These are phyloP conservation scores for Berkeleyomyces rouxiae DNA, from an alignment of 2,329 filamentous ascomycete genomes.

Conservation along the genomic window DNA sequence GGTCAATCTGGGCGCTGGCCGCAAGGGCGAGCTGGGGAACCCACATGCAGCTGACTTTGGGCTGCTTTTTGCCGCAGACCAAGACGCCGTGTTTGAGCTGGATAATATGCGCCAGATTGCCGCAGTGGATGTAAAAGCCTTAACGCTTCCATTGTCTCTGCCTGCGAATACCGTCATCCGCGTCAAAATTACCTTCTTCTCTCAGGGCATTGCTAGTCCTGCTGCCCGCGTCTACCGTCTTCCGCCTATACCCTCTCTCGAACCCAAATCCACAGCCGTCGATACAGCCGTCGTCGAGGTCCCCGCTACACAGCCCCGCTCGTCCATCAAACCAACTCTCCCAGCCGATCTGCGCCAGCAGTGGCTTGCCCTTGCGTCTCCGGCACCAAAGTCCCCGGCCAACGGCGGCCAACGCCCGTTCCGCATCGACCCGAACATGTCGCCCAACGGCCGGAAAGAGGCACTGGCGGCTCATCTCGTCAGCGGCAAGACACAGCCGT, in stretches of 20 bases:
- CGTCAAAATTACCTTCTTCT: conserved; percentile 48
- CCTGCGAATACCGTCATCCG: conserved; percentile 30
- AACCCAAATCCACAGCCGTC: conserved; percentile 8
- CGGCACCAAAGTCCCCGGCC: conserved; percentile 13
- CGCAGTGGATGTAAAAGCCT: not conserved
- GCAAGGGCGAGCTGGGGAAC: conserved; percentile 66
- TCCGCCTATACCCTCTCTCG: conserved; percentile 28
- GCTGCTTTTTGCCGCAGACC: conserved; percentile 32
- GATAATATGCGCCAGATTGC: conserved; percentile 12
- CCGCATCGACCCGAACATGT: not conserved
- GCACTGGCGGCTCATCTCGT: conserved; percentile 33
- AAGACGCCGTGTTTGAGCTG: conserved; percentile 7
- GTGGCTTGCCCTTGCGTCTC: conserved; percentile 46
- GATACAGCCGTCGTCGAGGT: conserved; percentile 24
- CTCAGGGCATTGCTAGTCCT: conserved; percentile 51
- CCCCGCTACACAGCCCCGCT: conserved; percentile 29
- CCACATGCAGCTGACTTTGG: conserved; percentile 80
- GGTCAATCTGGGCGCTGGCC: conserved; percentile 54
- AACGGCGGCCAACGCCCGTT: conserved; percentile 16
- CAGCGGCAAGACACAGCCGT: conserved; percentile 20
- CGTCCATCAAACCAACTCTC: conserved; percentile 22
- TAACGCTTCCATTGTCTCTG: not conserved
- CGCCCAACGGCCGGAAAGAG: conserved; percentile 25
- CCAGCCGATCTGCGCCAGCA: conserved; percentile 40
- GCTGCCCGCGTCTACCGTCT: conserved; percentile 79